phyloP scores from a whole-genome alignment of 1,284 basidiomycete genomes.

The Uromyces viciae-fabae region DNA sequence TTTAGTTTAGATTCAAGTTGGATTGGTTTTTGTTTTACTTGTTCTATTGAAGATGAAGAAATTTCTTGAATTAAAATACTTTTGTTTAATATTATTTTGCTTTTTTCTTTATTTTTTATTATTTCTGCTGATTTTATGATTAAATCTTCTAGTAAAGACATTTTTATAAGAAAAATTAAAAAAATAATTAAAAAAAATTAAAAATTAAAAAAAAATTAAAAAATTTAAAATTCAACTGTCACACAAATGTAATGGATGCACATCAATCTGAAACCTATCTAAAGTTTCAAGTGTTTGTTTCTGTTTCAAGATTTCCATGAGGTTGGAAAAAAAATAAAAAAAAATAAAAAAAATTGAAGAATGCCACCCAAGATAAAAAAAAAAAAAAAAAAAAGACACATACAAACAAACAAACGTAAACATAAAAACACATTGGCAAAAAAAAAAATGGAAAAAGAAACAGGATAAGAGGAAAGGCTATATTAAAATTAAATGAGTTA shows the following conservation, averaged over 20 bases:
- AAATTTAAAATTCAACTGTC: too few species aligned
- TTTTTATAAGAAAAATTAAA: background rate
- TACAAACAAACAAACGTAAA: background rate
- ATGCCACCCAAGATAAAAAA: too few species aligned
- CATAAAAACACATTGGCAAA: background rate
- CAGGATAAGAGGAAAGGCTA: background rate
- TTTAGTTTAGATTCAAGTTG: background rate
- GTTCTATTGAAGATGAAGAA: background rate
- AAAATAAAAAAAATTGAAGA: background rate
- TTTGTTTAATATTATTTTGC: too few species aligned
- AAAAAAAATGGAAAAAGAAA: background rate
- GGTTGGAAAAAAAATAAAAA: background rate
- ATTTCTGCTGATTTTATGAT: too few species aligned
- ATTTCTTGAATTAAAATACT: background rate
- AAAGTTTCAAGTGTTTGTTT: too few species aligned
- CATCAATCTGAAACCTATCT: too few species aligned
- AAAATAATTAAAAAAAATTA: background rate
- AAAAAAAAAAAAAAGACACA: too few species aligned
- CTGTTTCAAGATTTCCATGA: too few species aligned
- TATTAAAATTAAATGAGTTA: too few species aligned
- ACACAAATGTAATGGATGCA: too few species aligned
- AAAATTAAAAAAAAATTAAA: background rate
- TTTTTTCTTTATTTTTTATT: too few species aligned
- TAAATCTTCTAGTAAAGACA: background rate
- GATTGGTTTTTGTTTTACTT: background rate